A percentile compares a stretch with the other conserved stretches of the same genome.
Evolutionary conservation across 208 protist genomes (phyloP).

Genomic region (Leishmania tropica): DNA sequence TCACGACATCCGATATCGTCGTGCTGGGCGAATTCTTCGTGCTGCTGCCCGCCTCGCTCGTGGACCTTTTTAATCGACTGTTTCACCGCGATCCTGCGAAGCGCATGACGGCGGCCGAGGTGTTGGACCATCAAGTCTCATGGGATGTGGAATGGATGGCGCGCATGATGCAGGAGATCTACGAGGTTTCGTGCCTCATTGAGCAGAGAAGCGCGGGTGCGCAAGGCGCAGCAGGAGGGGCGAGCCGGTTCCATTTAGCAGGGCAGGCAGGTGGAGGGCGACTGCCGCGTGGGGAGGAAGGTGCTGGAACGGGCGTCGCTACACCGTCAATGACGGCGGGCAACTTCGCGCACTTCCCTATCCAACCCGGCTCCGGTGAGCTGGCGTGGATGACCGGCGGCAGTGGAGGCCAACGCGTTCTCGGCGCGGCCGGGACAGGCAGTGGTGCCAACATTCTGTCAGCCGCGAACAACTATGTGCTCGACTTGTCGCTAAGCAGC

Average conservation of each 20-base stretch:
- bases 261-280: background rate
- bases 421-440: background rate
- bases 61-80: constrained; percentile 72
- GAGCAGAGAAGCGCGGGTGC: constrained; percentile 16
- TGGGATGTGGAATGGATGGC: constrained; percentile 82
- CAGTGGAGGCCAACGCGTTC: background rate
- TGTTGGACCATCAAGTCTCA: constrained; percentile 78
- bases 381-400: background rate
- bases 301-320: background rate
- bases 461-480: constrained; percentile 15
- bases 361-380: background rate
- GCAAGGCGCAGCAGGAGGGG: constrained; percentile 2
- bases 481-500: constrained; percentile 29
- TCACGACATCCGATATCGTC: constrained; percentile 40
- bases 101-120: constrained; percentile 73
- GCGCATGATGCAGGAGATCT: constrained; percentile 57
- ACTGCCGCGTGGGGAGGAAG: background rate
- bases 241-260: background rate
- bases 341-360: background rate
- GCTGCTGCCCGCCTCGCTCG: constrained; percentile 54
- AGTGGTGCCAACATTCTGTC: constrained; percentile 21
- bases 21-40: constrained; percentile 43
- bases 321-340: background rate
- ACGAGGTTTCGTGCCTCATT: constrained; percentile 33
- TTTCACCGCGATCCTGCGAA: constrained; percentile 69